Conservation (phyloP, 2,329 filamentous ascomycete species). For the Diaporthe humulicola region DNA sequence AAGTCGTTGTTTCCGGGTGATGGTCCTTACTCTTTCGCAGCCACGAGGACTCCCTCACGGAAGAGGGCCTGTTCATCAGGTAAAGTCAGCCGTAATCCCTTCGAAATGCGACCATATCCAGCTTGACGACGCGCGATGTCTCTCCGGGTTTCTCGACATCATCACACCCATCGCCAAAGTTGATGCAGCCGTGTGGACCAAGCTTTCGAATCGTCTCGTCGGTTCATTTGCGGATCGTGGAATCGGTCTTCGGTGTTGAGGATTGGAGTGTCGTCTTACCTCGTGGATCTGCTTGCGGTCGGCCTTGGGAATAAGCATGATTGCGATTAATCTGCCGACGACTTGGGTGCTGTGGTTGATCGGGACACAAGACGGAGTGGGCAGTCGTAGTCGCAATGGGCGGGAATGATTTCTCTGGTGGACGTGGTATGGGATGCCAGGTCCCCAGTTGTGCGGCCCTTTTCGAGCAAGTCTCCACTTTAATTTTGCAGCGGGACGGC, state of each 20-base stretch:
- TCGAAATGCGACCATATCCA: neutral
- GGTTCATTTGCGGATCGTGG: conserved; percentile 29
- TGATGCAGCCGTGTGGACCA: conserved; percentile 9
- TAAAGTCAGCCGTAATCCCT: conserved; percentile 45
- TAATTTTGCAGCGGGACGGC: conserved; percentile 7
- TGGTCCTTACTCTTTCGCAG: conserved; percentile 82
- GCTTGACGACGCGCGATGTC: neutral
- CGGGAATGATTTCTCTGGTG: conserved; percentile 36
- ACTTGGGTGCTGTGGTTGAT: conserved; percentile 59
- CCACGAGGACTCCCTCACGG: conserved; percentile 92
- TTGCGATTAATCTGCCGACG: conserved; percentile 65
- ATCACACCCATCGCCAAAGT: conserved; percentile 25
- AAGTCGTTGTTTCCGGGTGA: conserved; percentile 17
- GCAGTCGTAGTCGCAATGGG: conserved; percentile 38
- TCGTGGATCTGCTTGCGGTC: conserved; percentile 99
- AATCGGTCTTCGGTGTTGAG: conserved; percentile 21
- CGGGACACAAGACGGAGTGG: conserved; percentile 37
- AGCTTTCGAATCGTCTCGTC: conserved; percentile 33
- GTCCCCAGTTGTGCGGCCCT: conserved; percentile 40
- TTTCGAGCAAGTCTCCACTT: conserved; percentile 24
- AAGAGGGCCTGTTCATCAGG: conserved; percentile 74
- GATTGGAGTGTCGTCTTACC: conserved; percentile 53
- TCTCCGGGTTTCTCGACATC: conserved; percentile 18
- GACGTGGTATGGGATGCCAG: conserved; percentile 23
- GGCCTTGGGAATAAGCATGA: conserved; percentile 99